phyloP scores from a whole-genome alignment of 805 yeast species.

The Sugiyamaella lignohabitans region DNA sequence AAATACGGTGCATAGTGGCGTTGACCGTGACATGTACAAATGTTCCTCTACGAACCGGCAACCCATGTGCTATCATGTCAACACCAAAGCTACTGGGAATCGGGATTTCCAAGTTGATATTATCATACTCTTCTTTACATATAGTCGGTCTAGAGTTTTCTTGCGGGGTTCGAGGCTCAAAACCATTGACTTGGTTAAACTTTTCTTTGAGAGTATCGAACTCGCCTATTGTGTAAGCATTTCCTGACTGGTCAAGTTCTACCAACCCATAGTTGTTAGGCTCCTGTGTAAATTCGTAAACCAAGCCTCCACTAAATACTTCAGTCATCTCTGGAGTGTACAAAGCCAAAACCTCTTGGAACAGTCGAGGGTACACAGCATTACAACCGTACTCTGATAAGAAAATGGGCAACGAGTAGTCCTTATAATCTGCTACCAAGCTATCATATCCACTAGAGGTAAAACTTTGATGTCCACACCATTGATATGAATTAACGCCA shows the following conservation, averaged over 20 bases:
- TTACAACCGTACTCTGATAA: conserved; percentile 93
- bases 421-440: conserved; percentile 64
- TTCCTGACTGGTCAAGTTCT: conserved; percentile 40
- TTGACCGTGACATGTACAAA: conserved; percentile 17
- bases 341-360: conserved; percentile 67
- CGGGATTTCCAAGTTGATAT: conserved; percentile 21
- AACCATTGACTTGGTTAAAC: conserved; percentile 1
- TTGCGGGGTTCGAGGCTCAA: conserved; percentile 4
- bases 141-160: conserved; percentile 10
- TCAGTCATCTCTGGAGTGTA: conserved; percentile 66
- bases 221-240: conserved; percentile 42
- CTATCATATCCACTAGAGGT: conserved; percentile 65
- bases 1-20: conserved; percentile 20
- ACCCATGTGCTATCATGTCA: conserved; percentile 31
- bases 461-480: conserved; percentile 84
- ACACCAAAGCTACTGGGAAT: conserved; percentile 32
- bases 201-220: conserved; percentile 40
- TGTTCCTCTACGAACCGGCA: conserved; percentile 26
- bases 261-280: conserved; percentile 76
- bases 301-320: conserved; percentile 79
- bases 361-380: conserved; percentile 66
- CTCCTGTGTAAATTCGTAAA: conserved; percentile 75
- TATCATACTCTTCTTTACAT: conserved; percentile 20
- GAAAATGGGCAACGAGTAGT: conserved; percentile 70
- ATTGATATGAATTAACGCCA: conserved; percentile 76